Base-by-base conservation (phyloP, 306 rosid species). In the Canavalia ensiformis region DNA sequence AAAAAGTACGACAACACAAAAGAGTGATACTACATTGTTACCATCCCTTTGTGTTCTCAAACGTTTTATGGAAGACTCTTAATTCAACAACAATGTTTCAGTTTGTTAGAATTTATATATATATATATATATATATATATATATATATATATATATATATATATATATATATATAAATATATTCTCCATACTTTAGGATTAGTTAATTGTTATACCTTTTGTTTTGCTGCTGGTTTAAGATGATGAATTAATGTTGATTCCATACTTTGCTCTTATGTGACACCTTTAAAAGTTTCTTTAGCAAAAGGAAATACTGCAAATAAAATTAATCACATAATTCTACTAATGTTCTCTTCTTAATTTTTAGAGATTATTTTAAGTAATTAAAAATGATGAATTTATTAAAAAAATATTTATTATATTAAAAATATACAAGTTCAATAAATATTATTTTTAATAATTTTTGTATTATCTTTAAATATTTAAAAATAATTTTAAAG, bases 191-290 rank as follows among this genome's bases (percentile, higher is more conserved):
- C 70, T 58, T 58, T 13, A 59, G 10, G 73, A 76, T 76, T 63
- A 52, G 64, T 47, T 62, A 34, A 35, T 63, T 77, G 8, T 42
- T 39, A 18, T 25, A 7, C 52, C 74, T 37, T 77, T 49, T 63
- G 63, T 63, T 63, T 76, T 63, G 52, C 52, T 64, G 37, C 28
- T 35, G 5, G 33, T 25, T 37, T 55, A 4, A 45, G 66, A 60
- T 34, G 13, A 41, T 33, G 50, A 65, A 18, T 39, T 37, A 37
- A n/a, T 58, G 60, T 51, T 18, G 86, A 82, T 69, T 70, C 86
- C 34, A 50, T 56, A 69, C 82, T 82, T 50, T 47, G 59, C 4
- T 82, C 39, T 35, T 12, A 46, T 13, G 64, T 42, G 63, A 52
- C 7, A 25, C 68, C 56, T 8, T 55, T 31, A 2, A 8, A 41